Percentiles rank a stretch among this genome's conserved stretches.
Conservation (phyloP, 1,284 basidiomycete genomes). For the Ustilago loliicola region DNA sequence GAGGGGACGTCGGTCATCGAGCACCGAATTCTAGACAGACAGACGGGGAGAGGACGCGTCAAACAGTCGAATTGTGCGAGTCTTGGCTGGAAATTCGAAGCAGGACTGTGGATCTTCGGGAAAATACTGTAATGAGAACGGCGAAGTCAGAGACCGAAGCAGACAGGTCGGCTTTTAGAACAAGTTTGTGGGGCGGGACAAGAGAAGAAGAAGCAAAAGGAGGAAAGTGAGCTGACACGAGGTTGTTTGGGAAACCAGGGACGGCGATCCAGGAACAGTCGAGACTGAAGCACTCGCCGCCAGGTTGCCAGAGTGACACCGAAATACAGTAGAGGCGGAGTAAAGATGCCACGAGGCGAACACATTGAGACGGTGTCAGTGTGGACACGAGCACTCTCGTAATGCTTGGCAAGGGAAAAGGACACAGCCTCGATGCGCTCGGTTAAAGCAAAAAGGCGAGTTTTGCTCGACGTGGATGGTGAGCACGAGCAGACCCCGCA, state of each 20-base stretch:
- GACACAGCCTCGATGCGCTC: conserved; percentile 27
- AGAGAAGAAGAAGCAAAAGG: not conserved
- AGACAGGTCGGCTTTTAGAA: conserved; percentile 9
- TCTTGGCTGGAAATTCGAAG: not conserved
- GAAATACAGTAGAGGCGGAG: not conserved
- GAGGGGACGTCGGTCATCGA: conserved; percentile 10
- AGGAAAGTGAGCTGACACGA: conserved; percentile 7
- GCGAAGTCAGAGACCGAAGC: conserved; percentile 13
- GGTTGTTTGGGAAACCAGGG: conserved; percentile 15
- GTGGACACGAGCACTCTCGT: conserved; percentile 2
- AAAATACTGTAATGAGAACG: not conserved
- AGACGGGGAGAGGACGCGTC: not conserved
- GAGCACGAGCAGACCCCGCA: not conserved
- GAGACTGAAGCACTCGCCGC: conserved; percentile 15
- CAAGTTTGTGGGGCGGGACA: not conserved
- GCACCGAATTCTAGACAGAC: not conserved
- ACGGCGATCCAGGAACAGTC: conserved; percentile 38
- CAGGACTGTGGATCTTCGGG: not conserved
- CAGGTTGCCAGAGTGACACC: conserved; percentile 9
- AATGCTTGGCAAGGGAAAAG: conserved; percentile 23
- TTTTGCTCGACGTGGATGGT: not conserved
- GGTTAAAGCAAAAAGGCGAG: conserved; percentile 16
- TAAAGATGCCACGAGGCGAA: conserved; percentile 29
- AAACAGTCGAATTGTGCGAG: conserved; percentile 12
- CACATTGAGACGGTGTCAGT: not conserved